phyloP scores from a whole-genome alignment of 129 eudicot genomes.

The Helianthus tuberosus region DNA sequence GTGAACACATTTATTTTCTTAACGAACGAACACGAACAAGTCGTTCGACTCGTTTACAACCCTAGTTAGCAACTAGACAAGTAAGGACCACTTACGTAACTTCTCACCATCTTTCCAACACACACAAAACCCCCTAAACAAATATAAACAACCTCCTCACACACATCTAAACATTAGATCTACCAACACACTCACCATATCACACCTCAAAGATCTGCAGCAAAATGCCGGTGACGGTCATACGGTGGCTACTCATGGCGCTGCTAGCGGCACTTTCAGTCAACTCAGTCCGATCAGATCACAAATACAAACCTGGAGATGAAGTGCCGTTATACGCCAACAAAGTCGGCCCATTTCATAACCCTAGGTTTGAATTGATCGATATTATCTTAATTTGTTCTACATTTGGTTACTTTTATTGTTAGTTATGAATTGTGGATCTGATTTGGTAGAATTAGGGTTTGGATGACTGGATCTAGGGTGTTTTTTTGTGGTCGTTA shows the following conservation, averaged over 20 bases:
- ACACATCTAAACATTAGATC: constrained; percentile 29
- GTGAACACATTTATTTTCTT: no score
- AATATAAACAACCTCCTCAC: background rate
- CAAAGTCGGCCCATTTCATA: constrained; percentile 93
- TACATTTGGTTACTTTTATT: constrained; percentile 21
- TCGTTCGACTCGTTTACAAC: no score
- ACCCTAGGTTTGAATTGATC: constrained; percentile 62
- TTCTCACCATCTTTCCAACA: background rate
- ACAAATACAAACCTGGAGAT: constrained; percentile 72
- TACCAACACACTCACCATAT: background rate
- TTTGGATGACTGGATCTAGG: constrained; percentile 21
- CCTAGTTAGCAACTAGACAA: no score
- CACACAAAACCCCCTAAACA: constrained; percentile 19
- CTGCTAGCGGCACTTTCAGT: background rate
- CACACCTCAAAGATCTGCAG: constrained; percentile 6
- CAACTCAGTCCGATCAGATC: constrained; percentile 61
- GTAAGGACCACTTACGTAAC: constrained; percentile 10
- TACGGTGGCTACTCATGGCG: constrained; percentile 39
- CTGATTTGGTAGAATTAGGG: constrained; percentile 29
- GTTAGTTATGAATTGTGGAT: constrained; percentile 11
- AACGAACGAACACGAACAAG: no score
- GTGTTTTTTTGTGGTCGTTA: background rate
- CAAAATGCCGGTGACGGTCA: constrained; percentile 37
- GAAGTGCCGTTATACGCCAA: constrained; percentile 82
- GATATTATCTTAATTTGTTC: background rate